Conservation (phyloP, 1,284 basidiomycete species). For the Meripilus lineatus region DNA sequence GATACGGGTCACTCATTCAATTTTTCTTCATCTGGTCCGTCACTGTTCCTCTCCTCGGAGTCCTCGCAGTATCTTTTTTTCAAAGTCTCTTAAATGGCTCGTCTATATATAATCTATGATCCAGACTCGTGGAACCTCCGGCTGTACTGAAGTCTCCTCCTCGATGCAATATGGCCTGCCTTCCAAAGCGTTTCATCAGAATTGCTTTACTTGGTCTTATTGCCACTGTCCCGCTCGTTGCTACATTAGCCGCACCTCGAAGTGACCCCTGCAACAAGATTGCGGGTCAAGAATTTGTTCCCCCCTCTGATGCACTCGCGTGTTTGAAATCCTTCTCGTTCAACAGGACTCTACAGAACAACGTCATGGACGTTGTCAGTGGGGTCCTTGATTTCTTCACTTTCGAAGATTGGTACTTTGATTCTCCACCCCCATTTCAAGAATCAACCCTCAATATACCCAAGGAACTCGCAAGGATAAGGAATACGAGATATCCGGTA, state of each 20-base stretch:
- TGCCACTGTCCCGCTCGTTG: no score
- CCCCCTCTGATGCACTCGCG: conserved; percentile 49
- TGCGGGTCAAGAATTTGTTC: conserved; percentile 43
- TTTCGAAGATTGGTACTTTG: conserved; percentile 57
- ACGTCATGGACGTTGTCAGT: conserved; percentile 47
- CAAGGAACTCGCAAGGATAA: conserved; percentile 41
- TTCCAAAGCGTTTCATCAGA: no score
- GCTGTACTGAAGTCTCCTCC: no score
- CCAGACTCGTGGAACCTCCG: no score
- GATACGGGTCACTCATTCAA: no score
- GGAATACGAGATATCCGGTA: conserved; percentile 42
- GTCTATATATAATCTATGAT: no score
- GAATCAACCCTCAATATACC: conserved; percentile 56
- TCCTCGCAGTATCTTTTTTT: no score
- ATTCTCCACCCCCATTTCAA: conserved; percentile 57
- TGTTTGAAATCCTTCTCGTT: conserved; percentile 60
- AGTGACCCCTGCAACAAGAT: conserved; percentile 47
- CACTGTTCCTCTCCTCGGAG: no score
- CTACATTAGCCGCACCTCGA: conserved; percentile 10
- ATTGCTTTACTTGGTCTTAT: no score
- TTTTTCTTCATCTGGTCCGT: no score
- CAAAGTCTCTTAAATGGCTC: no score
- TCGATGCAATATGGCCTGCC: no score
- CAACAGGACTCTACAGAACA: conserved; percentile 58
- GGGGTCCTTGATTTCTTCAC: conserved; percentile 62